Evolutionary conservation across 495 filamentous ascomycete genomes (phyloP), one percentile per base, ranked within the genome.

Genomic region (Penicillium chermesinum): DNA sequence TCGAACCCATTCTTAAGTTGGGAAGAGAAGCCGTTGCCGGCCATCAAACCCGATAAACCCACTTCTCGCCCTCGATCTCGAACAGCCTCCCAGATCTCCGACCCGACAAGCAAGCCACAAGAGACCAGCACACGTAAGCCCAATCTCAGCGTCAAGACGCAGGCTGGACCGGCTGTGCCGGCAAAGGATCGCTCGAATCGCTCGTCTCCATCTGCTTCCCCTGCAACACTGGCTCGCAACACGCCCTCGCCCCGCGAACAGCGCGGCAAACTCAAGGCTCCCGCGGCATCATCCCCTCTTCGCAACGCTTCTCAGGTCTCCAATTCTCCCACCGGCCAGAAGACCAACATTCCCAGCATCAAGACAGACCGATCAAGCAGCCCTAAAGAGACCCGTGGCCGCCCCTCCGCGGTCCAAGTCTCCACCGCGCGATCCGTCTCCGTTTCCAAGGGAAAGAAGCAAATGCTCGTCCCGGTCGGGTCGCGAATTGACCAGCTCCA

Each of bases 381-480:
- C 8, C n/a, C 5, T 8, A 33, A 32, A 20, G 27, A 37, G 4
- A 13, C n/a, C 15, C 18, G 16, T 30, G 21, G 25, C 27, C 41
- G 50, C 19, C 43, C 55, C 8, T 67, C 65, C 4, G 61, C 44
- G 0, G 54, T 72, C 16, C 63, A 72, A 38, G 53, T 75, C 20
- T 73, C 72, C 2, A 64, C 62, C 22, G 72, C 72, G 5, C 52
- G 68, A 12, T 72, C 72, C 8, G 50, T 75, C 13, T 73, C 70
- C 12, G 64, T 75, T 1, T 66, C 66, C 0, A 56, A 57, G 16
- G 63, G 60, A n/a, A 68, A 57, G 44, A 59, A 54, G 7, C 70
- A 73, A 36, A 52, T 67, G 12, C 46, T 73, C 13, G 64, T 73
- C 15, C 69, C 71, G 0, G 57, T 75, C 14, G 54, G 64, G 13